Conservation (phyloP, 1,284 basidiomycete species). For the Ceratobasidium sp. region DNA sequence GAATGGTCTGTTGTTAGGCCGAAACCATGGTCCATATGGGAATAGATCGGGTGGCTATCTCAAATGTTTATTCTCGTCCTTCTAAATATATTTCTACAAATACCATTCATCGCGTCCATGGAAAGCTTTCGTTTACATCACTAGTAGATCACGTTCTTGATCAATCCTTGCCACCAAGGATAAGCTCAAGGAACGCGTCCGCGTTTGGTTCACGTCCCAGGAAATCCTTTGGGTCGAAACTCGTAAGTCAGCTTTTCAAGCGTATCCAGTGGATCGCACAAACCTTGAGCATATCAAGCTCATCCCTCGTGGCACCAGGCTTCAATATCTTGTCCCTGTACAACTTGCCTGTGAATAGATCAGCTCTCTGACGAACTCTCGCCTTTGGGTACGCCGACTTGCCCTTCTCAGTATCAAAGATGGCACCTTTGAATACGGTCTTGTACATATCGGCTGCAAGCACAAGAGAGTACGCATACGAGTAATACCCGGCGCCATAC, state of each 20-base stretch:
- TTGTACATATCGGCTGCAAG: slow-evolving; percentile 83
- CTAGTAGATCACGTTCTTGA: too few relatives aligned
- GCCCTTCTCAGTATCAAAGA: slow-evolving; percentile 68
- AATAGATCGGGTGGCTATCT: too few relatives aligned
- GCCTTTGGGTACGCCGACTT: background rate
- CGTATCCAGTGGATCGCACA: background rate
- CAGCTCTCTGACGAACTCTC: background rate
- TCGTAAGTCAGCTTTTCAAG: slow-evolving; percentile 39
- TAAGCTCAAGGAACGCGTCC: slow-evolving; percentile 73
- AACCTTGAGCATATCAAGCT: slow-evolving; percentile 64
- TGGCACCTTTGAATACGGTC: slow-evolving; percentile 78
- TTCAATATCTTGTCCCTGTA: slow-evolving; percentile 64
- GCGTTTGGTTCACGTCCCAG: slow-evolving; percentile 78
- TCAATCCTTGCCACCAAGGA: slow-evolving; percentile 42
- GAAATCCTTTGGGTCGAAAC: slow-evolving; percentile 64
- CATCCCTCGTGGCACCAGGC: slow-evolving; percentile 65
- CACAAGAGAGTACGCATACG: slow-evolving; percentile 73
- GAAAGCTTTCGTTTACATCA: too few relatives aligned
- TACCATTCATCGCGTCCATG: too few relatives aligned
- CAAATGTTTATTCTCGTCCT: too few relatives aligned
- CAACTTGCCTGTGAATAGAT: slow-evolving; percentile 44
- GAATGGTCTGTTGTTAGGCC: too few relatives aligned
- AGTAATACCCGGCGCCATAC: slow-evolving; percentile 83
- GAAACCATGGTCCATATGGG: too few relatives aligned
- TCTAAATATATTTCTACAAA: too few relatives aligned